Base-by-base conservation (phyloP, 140 eudicot genomes). In the Flaveria floridana region DNA sequence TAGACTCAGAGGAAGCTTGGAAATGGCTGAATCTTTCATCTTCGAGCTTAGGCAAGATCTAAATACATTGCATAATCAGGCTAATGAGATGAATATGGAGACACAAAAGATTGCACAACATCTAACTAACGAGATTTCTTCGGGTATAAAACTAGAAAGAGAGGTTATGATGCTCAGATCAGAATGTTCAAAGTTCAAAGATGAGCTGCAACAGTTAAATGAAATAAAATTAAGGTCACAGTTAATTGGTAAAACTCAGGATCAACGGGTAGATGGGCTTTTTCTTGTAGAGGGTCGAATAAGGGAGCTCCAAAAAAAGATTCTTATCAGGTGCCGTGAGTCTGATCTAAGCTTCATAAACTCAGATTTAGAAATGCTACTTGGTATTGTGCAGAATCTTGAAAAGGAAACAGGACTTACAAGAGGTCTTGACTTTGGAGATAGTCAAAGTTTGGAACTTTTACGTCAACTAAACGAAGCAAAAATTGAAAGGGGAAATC, bases 21-120 rank as follows among this genome's bases (percentile, higher is more conserved):
- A 88, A 77, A 84, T 72, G 57, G 89, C 99, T 1, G 95, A 94
- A 41, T 84, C 92, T 47, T 88, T 96, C 72, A 72, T 94, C 57
- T 74, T 41, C 30, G 89, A 88, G 69, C 96, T 94, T 63, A 88
- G 81, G 77, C 70, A 68, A 56, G 99, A 94, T 74, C 73, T 94
- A 66, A 84, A 65, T 84, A 68, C 95, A 18, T 77, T 90, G 85
- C 90, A 89, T 72, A 77, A 77, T 79, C 73, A 84, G 66, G 90
- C 96, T 53, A 84, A 94, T 30, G 90, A 86, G 64, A 74, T 90
- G 74, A 84, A 84, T 50, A 66, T 56, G 55, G 96, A 88, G 82
- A 87, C 95, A 21, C 92, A 85, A 20, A 94, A 84, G 66, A 75
- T 94, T 11, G 68, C 96, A 13, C 68, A 80, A 0, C 79, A 81